phyloP scores from a whole-genome alignment of 192 early-diverging fungal genomes.

The Gonapodya prolifera region DNA sequence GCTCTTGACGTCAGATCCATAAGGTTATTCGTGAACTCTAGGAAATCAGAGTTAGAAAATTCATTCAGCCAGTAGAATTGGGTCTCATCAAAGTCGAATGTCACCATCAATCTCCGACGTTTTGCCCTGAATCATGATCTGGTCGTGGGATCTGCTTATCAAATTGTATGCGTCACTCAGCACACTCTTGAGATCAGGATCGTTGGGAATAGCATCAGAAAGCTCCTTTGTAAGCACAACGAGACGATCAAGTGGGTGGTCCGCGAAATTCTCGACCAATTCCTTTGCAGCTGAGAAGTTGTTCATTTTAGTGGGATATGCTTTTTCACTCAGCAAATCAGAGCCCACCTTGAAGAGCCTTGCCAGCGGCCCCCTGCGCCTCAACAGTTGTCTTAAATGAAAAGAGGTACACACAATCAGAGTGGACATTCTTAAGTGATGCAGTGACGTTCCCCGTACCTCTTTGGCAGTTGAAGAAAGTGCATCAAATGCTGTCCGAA shows the following conservation, averaged over 20 bases:
- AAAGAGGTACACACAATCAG: constrained; percentile 13
- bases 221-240: constrained; percentile 19
- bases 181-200: constrained; percentile 22
- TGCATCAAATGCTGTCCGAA: neutral
- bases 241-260: constrained; percentile 21
- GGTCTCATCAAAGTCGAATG: too few relatives aligned
- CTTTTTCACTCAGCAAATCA: constrained; percentile 9
- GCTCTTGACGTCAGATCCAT: neutral
- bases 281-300: constrained; percentile 19
- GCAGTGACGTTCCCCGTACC: too few relatives aligned
- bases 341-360: neutral
- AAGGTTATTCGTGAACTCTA: neutral
- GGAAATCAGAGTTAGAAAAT: too few relatives aligned
- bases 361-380: neutral
- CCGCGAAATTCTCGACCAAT: constrained; percentile 41
- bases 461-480: neutral
- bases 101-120: too few relatives aligned
- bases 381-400: neutral
- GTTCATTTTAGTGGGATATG: neutral
- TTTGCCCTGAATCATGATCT: neutral
- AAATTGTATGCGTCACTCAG: constrained; percentile 24
- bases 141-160: neutral
- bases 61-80: too few relatives aligned
- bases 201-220: constrained; percentile 14
- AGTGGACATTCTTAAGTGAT: too few relatives aligned